Conservation (phyloP, 2,329 filamentous ascomycete species). For the Trichophyton mentagrophytes region DNA sequence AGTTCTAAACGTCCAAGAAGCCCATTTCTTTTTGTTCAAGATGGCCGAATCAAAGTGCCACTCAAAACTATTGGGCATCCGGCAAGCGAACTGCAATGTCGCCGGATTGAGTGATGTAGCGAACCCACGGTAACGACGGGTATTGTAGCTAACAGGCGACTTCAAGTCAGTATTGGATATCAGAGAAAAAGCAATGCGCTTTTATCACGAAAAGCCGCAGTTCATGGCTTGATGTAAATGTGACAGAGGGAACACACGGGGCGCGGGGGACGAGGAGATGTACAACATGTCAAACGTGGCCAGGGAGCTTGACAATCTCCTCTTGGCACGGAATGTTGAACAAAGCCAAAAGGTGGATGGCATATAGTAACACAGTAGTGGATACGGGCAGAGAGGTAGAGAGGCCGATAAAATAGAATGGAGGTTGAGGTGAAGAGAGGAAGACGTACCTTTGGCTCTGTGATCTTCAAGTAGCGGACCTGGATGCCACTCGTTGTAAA, state of each 20-base stretch:
- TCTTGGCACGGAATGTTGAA: conserved; percentile 1
- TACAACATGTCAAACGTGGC: conserved; percentile 3
- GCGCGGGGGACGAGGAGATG: background rate
- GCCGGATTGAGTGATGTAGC: conserved; percentile 96
- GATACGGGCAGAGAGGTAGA: background rate
- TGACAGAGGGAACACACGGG: background rate
- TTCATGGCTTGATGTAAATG: background rate
- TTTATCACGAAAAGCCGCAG: background rate
- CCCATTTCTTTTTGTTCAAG: background rate
- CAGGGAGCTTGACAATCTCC: background rate
- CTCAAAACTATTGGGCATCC: conserved; percentile 56
- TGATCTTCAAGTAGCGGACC: conserved; percentile 96
- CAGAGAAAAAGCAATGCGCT: background rate
- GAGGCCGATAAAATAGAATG: background rate
- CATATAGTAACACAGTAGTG: background rate
- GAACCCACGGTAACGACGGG: conserved; percentile 89
- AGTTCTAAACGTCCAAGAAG: background rate
- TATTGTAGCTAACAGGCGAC: conserved; percentile 69
- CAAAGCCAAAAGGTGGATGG: background rate
- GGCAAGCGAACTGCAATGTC: conserved; percentile 91
- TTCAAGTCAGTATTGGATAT: background rate
- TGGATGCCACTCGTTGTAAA: conserved; percentile 99
- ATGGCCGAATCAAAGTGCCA: background rate
- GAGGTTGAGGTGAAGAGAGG: background rate
- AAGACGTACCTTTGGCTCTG: conserved; percentile 84